Conservation (phyloP, 306 rosid genomes). For the Prosopis cineraria region DNA sequence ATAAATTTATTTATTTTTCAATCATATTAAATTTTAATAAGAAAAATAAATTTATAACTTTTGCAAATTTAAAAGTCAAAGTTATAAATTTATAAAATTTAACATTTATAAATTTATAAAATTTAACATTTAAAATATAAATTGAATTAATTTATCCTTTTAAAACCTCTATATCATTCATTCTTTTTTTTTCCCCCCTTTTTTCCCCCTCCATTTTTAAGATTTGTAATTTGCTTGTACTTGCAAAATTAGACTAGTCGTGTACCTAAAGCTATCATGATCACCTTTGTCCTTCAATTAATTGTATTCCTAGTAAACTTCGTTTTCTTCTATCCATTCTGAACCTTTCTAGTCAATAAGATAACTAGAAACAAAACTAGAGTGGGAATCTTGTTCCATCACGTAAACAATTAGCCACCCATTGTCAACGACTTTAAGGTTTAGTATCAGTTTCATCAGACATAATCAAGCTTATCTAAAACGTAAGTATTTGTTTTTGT, state of each 20-base stretch:
- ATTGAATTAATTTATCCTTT: too few species aligned
- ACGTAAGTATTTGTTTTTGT: slow-evolving; percentile 22
- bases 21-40: too few species aligned
- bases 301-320: background rate
- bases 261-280: background rate
- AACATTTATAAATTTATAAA: too few species aligned
- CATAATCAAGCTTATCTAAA: slow-evolving; percentile 28
- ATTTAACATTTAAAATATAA: too few species aligned
- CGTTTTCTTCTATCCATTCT: background rate
- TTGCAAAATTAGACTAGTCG: background rate
- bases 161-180: too few species aligned
- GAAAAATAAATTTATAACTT: too few species aligned
- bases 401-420: background rate
- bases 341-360: background rate
- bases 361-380: background rate
- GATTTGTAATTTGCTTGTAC: background rate
- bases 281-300: background rate
- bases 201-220: background rate
- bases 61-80: too few species aligned
- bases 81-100: too few species aligned
- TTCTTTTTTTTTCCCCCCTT: accelerated
- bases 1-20: too few species aligned
- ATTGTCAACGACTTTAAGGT: slow-evolving; percentile 26
- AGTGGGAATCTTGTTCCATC: background rate
- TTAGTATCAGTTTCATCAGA: slow-evolving; percentile 7